These are phyloP conservation scores for Begonia peltatifolia DNA, from an alignment of 306 rosid species.

Conservation along the genomic window DNA sequence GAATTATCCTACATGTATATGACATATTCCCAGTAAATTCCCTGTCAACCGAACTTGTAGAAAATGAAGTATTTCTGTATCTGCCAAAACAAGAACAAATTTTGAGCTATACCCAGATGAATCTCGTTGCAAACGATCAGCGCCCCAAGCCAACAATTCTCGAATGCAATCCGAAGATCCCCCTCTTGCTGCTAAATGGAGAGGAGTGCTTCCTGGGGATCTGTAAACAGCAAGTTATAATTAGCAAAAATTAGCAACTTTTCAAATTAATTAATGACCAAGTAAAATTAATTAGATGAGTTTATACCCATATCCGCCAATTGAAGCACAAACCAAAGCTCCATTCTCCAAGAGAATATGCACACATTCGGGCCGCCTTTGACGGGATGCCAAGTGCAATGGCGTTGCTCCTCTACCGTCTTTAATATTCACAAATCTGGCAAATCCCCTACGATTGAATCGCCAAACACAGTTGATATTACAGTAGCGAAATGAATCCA, in stretches of 20 bases:
- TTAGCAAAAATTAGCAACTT: conserved; percentile 7
- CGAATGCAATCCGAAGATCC: conserved; percentile 88
- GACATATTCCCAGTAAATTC: background rate
- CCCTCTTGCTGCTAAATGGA: conserved; percentile 94
- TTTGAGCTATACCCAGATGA: conserved; percentile 52
- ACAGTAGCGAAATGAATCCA: background rate
- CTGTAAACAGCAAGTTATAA: conserved; percentile 36
- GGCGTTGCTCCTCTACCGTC: conserved; percentile 92
- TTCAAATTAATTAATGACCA: background rate
- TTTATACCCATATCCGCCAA: conserved; percentile 73
- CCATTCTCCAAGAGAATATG: conserved; percentile 66
- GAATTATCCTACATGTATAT: conserved; percentile 57
- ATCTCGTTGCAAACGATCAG: conserved; percentile 90
- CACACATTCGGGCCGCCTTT: conserved; percentile 67
- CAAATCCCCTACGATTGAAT: conserved; percentile 59
- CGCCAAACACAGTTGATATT: background rate
- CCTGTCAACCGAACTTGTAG: no score
- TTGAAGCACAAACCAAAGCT: conserved; percentile 84
- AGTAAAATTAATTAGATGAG: background rate
- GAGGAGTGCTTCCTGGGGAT: conserved; percentile 84
- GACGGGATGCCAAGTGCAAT: conserved; percentile 85
- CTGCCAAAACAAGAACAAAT: background rate
- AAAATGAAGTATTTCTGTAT: no score
- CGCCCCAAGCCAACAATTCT: conserved; percentile 89
- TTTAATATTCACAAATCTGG: conserved; percentile 85